These are phyloP conservation scores for Alternaria arborescens DNA, from an alignment of 2,329 filamentous ascomycete genomes.

Conservation along the genomic window DNA sequence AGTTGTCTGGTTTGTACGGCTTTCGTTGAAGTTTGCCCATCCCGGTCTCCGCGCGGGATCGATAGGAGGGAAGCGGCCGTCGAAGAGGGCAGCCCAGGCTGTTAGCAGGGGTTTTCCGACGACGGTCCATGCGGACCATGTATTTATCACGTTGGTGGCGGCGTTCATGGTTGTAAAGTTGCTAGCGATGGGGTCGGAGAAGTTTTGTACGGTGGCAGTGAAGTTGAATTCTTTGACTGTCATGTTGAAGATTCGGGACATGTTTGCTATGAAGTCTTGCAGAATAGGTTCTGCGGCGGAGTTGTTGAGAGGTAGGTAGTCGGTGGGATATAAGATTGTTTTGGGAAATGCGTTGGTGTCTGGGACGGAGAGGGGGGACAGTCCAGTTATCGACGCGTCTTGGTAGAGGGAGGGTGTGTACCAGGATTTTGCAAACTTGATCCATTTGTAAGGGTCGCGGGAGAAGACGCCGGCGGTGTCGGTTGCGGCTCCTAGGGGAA, in stretches of 20 bases:
- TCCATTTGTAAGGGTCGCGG: slow-evolving; percentile 45
- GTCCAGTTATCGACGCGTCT: slow-evolving; percentile 48
- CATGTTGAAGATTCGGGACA: slow-evolving; percentile 51
- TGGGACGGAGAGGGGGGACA: slow-evolving; percentile 47
- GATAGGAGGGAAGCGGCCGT: slow-evolving; percentile 53
- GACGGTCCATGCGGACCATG: slow-evolving; percentile 45
- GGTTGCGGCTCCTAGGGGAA: slow-evolving; percentile 34
- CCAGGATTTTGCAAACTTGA: slow-evolving; percentile 52
- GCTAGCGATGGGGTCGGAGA: slow-evolving; percentile 33
- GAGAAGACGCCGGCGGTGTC: slow-evolving; percentile 42
- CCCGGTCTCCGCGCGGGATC: slow-evolving; percentile 47
- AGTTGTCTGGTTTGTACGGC: slow-evolving; percentile 22
- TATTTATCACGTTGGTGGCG: slow-evolving; percentile 44
- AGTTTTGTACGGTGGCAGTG: slow-evolving; percentile 43
- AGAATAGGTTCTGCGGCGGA: slow-evolving; percentile 51
- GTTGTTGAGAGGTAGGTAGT: slow-evolving; percentile 54
- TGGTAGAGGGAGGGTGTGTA: slow-evolving; percentile 49
- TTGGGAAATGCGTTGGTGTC: slow-evolving; percentile 50
- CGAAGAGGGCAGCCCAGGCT: slow-evolving; percentile 45
- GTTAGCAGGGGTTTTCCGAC: slow-evolving; percentile 46
- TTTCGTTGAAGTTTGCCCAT: slow-evolving; percentile 42
- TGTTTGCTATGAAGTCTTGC: slow-evolving; percentile 48
- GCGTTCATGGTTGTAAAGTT: slow-evolving; percentile 43
- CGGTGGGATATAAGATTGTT: slow-evolving; percentile 52
- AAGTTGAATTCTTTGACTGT: slow-evolving; percentile 51